Base-by-base conservation (phyloP, 179 eudicot species). In the Pouteria campechiana region DNA sequence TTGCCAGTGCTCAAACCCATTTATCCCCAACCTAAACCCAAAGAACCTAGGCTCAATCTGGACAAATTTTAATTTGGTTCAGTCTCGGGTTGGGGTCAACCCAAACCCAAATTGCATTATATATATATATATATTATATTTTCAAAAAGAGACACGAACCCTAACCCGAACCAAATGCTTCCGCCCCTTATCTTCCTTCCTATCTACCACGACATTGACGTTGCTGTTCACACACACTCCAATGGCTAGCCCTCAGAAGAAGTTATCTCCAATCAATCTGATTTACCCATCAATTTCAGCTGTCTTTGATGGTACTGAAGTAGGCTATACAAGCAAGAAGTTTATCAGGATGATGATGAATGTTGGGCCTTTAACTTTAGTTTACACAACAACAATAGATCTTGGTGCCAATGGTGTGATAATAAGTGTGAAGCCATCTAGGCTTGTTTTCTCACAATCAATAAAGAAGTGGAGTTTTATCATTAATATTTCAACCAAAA, bases 251-350 rank as follows among this genome's bases (percentile, higher is more conserved):
- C 72, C 69, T 14, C 52, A 48, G 78, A 82, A 64, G 60, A 77
- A 64, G 49, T 73, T 83, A 0, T 25, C 44, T 21, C 82, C 96
- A 4, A 94, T 79, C 65, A 79, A 87, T 25, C 39, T 87, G 50
- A 92, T 86, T 28, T 92, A 92, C 29, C 99, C 99, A 0, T 76
- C 96, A 3, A 67, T 92, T 5, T 74, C 88, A 0, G 99, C 78
- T 8, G 10, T 75, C 45, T 75, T 87, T 30, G 70, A 96, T 2
- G 67, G 53, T 12, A 50, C 72, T 3, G 30, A 46, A 2, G 10
- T 19, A 1, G 87, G 77, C 41, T 51, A 58, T 4, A 37, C 60
- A 33, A 74, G 73, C 58, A 87, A 73, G 79, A 77, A 78, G 6
- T 79, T 82, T 28, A 47, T 82, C 13, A 53, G 99, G 67, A 70